phyloP scores from a whole-genome alignment of 345 rosid genomes.

The Gynandropsis gynandra region DNA sequence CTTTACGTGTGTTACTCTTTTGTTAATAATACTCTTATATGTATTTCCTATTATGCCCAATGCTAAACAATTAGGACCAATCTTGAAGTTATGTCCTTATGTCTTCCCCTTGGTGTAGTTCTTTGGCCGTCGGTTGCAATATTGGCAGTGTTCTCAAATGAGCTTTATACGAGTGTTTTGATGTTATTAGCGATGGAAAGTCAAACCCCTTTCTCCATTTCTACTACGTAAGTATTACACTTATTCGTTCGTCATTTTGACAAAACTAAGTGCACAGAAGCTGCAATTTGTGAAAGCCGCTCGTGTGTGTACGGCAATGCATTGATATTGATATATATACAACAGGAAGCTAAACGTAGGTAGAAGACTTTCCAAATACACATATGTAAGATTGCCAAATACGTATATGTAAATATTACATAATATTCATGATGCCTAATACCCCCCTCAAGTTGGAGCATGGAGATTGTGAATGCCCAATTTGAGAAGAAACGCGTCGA shows the following conservation, averaged over 20 bases:
- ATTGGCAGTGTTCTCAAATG: conserved; percentile 66
- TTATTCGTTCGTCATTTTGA: not conserved
- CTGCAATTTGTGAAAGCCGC: no score
- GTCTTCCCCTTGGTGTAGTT: conserved; percentile 46
- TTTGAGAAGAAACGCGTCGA: no score
- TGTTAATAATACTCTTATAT: conserved; percentile 12
- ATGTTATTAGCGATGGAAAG: conserved; percentile 91
- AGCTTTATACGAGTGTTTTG: conserved; percentile 63
- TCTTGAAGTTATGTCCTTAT: conserved; percentile 69
- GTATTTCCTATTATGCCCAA: conserved; percentile 35
- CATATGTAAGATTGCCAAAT: no score
- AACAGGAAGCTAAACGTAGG: no score
- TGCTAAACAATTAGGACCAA: conserved; percentile 64
- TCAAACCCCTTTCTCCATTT: conserved; percentile 51
- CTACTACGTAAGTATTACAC: conserved; percentile 50
- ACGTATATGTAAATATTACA: no score
- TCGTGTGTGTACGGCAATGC: no score
- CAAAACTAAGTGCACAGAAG: no score
- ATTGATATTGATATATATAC: no score
- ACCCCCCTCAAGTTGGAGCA: no score
- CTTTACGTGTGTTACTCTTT: conserved; percentile 3
- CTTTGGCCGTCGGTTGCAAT: conserved; percentile 56
- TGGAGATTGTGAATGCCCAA: no score
- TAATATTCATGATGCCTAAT: no score
- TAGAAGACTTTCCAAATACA: no score